These are phyloP conservation scores for Akebia trifoliata DNA, from an alignment of 164 flowering plant genomes.

Conservation along the genomic window DNA sequence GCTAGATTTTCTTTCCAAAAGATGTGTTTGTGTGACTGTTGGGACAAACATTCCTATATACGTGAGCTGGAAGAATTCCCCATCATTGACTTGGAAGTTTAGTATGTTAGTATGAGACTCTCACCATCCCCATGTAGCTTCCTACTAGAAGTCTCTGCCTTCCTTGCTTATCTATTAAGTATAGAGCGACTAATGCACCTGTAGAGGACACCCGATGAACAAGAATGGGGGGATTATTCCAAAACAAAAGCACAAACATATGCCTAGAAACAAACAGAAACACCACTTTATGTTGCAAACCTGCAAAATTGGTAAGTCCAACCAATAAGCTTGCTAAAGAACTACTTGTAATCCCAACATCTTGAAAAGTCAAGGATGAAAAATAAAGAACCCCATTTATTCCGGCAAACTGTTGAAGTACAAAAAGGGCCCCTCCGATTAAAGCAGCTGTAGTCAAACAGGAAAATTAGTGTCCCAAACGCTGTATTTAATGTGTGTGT, in stretches of 20 bases:
- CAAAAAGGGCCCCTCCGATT: constrained; percentile 73
- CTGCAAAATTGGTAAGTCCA: constrained; percentile 80
- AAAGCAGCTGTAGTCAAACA: constrained; percentile 56
- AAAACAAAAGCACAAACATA: neutral
- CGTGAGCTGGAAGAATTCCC: neutral
- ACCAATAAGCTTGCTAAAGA: constrained; percentile 61
- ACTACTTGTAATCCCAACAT: constrained; percentile 59
- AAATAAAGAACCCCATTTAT: constrained; percentile 85
- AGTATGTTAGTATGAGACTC: constrained; percentile 7
- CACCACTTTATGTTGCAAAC: constrained; percentile 20
- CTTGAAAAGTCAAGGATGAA: constrained; percentile 75
- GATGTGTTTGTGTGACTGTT: neutral
- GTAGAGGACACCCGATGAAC: constrained; percentile 14
- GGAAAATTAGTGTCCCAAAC: constrained; percentile 1
- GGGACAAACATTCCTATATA: neutral
- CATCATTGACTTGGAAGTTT: neutral
- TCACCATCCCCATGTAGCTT: constrained; percentile 89
- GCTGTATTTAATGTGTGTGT: neutral
- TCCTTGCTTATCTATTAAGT: constrained; percentile 72
- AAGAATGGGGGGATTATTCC: constrained; percentile 9
- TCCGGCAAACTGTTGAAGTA: constrained; percentile 85
- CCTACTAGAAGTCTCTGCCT: constrained; percentile 74
- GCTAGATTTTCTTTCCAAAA: neutral
- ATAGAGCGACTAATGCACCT: constrained; percentile 68
- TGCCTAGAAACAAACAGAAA: neutral